Evolutionary conservation across 257 asterid genomes (phyloP), one percentile per base, ranked within the genome.

Genomic region (Sherardia arvensis): DNA sequence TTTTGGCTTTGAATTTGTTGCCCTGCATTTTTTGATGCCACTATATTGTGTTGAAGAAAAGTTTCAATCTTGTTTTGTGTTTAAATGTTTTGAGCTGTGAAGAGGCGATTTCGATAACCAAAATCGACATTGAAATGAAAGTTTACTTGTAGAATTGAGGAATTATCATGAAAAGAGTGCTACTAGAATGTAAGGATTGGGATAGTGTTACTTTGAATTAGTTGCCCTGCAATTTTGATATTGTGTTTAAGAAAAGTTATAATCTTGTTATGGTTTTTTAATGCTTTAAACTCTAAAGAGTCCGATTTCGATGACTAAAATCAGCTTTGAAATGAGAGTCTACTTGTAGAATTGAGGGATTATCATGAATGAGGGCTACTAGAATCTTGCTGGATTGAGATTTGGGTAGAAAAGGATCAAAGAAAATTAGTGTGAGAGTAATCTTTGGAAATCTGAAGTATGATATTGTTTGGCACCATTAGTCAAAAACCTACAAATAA

Each of bases 401-500:
- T 18, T 29, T 47, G 18, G 0, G 10, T n/a, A 9, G 38, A 26
- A 34, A 61, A 61, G 56, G 48, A 23, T 5, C 55, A 61, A 68
- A 66, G 10, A 27, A 51, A 61, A 69, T 65, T 27, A 53, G 54
- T 11, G 21, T 32, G 67, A 38, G 23, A 27, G 20, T 34, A 51
- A 64, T 53, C 73, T 53, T 61, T n/a, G 68, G 22, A 61, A 69
- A 53, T 62, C 68, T 69, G 17, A 4, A 53, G 18, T 26, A 26
- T 34, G 68, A 69, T 61, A 34, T 36, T 62, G 32, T 45, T 36
- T 61, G 56, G 17, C 28, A 22, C 29, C 57, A 69, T 21, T 28
- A 58, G 73, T 69, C 73, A 61, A 69, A 51, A 64, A 53, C 73
- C 73, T 69, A 69, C 73, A 61, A 61, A 56, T 53, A n/a, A n/a